Percentiles rank a stretch among this genome's conserved stretches.
Conservation (phyloP, 2,329 filamentous ascomycete genomes). For the Alternaria ethzedia region DNA sequence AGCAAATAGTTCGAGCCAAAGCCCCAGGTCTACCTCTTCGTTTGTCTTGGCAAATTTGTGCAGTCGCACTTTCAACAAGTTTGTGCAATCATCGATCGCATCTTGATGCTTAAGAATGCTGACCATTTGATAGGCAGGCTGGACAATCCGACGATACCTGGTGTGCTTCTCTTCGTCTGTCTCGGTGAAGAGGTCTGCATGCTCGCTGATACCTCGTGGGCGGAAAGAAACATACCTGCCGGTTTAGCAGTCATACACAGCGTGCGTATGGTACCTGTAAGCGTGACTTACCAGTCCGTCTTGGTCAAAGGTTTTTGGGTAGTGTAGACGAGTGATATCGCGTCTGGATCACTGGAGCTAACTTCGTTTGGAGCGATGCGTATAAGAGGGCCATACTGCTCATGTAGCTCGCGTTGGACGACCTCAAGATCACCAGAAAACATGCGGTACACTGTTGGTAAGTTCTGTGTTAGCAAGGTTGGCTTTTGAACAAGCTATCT, state of each 20-base stretch:
- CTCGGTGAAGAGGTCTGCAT: constrained; percentile 27
- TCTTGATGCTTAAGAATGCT: constrained; percentile 46
- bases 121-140: constrained; percentile 49
- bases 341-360: constrained; percentile 11
- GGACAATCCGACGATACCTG: constrained; percentile 22
- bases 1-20: constrained; percentile 35
- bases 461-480: not conserved
- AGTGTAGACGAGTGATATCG: constrained; percentile 22
- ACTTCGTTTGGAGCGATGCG: constrained; percentile 30
- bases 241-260: not conserved
- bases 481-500: not conserved
- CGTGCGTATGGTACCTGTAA: not conserved
- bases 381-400: constrained; percentile 14
- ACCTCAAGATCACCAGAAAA: constrained; percentile 8
- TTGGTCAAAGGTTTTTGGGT: constrained; percentile 17
- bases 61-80: constrained; percentile 30
- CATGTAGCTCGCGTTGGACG: constrained; percentile 16
- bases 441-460: constrained; percentile 5
- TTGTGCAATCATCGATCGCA: constrained; percentile 30
- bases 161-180: constrained; percentile 26
- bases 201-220: constrained; percentile 19
- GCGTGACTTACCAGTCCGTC: constrained; percentile 1
- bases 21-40: constrained; percentile 30
- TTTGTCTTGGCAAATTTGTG: constrained; percentile 21
- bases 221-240: constrained; percentile 19